Percentiles rank a stretch among this genome's conserved stretches.
These are phyloP conservation scores for Cryptococcus hybrid DNA, from an alignment of 1,284 basidiomycete species.

Conservation along the genomic window DNA sequence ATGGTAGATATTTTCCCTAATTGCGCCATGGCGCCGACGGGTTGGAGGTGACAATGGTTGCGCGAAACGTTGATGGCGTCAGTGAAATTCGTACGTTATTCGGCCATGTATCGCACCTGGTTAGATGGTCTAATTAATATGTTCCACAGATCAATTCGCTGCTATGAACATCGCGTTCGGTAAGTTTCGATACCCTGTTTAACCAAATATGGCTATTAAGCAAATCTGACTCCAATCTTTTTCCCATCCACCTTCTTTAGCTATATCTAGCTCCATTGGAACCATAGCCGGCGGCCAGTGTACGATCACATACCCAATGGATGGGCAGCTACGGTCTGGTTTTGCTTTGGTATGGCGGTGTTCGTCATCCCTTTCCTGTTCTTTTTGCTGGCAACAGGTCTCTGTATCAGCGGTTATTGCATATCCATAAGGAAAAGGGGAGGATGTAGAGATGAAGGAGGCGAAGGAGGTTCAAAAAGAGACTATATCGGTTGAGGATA, in stretches of 20 bases:
- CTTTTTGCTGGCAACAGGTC: slow-evolving; percentile 16
- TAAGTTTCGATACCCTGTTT: slow-evolving; percentile 6
- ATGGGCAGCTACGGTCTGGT: slow-evolving; percentile 39
- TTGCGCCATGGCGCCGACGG: slow-evolving; percentile 23
- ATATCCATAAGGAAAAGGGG: neutral
- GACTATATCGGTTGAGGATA: slow-evolving; percentile 5
- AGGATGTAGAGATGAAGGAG: neutral
- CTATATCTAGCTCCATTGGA: slow-evolving; percentile 33
- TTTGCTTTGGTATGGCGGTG: slow-evolving; percentile 12
- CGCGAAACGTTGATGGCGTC: slow-evolving; percentile 32
- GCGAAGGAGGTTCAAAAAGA: neutral
- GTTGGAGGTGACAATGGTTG: slow-evolving; percentile 28
- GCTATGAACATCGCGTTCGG: slow-evolving; percentile 46
- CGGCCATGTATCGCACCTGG: no score
- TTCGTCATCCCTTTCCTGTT: slow-evolving; percentile 11
- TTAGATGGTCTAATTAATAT: no score
- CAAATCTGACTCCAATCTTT: neutral
- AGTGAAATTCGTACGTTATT: slow-evolving; percentile 30
- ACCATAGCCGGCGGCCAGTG: slow-evolving; percentile 41
- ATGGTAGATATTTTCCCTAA: slow-evolving; percentile 17
- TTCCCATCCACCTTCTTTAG: slow-evolving; percentile 7
- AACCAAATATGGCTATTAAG: no score
- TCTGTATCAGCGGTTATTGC: slow-evolving; percentile 6
- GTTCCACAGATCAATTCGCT: slow-evolving; percentile 17
- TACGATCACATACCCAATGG: slow-evolving; percentile 37